Base-by-base conservation (phyloP, 371 early-diverging fungal species). In the Rhizopus stolonifer region DNA sequence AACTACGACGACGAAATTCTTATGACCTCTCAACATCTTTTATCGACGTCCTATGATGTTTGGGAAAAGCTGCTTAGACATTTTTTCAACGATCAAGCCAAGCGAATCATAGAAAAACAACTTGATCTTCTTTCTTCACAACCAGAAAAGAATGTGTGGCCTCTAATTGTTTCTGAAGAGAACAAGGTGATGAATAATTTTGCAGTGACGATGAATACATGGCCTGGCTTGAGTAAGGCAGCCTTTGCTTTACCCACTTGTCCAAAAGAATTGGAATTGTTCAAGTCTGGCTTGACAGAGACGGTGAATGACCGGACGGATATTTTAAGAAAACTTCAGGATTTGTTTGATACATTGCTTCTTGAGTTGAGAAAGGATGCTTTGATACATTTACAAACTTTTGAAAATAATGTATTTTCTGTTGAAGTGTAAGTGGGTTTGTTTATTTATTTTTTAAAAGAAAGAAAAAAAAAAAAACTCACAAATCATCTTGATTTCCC, bases 21-120 rank as follows among this genome's bases (percentile, higher is more conserved):
- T n/a, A n/a, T n/a, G n/a, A n/a, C n/a, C n/a, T 68, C 65, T 26
- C 25, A 56, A 10, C 33, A 29, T 5, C 24, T 79, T 13, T 44
- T 77, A 4, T 57, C n/a, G n/a, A n/a, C n/a, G n/a, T n/a, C n/a
- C n/a, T 72, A 72, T 45, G 72, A 77, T 7, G 36, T 79, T 19
- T 82, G 79, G 77, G 55, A 69, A 34, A 29, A 36, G 19, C 46
- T 77, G 36, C 58, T 78, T 24, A 61, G 79, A 13, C 53, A 60
- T 2, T 50, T 64, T 2, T 80, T 79, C 47, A 60, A 70, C 29
- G 48, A 52, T 17, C 56, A 69, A 9, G 65, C 72, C 36, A 70
- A 70, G 44, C 50, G 47, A 8, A 52, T 79, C 6, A 64, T 82
- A 25, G 61, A 70, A 9, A 34, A 17, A 15, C 47, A 60, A 6